Evolutionary conservation across 768 basidiomycete genomes (phyloP), one percentile per base, ranked within the genome.

Genomic region (Leccinum sublutescens): DNA sequence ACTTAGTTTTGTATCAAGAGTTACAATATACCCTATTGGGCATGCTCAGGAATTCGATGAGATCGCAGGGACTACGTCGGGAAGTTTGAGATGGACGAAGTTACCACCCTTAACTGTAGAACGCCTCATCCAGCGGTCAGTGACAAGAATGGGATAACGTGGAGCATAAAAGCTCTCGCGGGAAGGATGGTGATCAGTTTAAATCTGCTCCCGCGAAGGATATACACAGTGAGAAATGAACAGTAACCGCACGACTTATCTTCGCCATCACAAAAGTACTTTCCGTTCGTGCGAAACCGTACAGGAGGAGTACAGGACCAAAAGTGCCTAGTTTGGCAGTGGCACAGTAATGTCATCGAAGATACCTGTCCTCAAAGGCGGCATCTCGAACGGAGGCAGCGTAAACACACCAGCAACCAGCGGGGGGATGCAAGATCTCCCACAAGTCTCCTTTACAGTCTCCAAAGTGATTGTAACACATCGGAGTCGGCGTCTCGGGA

Each of bases 401-500:
- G 49, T 54, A 49, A 70, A 67, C 49, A 10, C 29, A 4, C 54
- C 48, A 25, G 29, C 48, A 11, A 71, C 60, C 7, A 70, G 63
- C 33, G 69, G 67, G 1, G 1, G 67, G 68, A 27, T 71, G 69
- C 17, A 67, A 36, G 8, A 65, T 50, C 19, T 71, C 70, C 70
- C 66, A 71, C 45, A 65, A 15, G 31, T 69, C 70, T 0, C 63
- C 65, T 4, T 45, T 54, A 33, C 67, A 71, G 14, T 67, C 66
- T 14, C 68, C 70, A 47, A 59, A 25, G 54, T 70, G 68, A 52
- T 61, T 50, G 2, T 67, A 71, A 23, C 47, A 57, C 63, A 63
- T 71, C 4, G 69, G 69, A 8, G 70, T 69, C 12, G 69, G 69
- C 29, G 69, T 71, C 34, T 70, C 69, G 0, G 68, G 70, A 4